A percentile compares a stretch with the other conserved stretches of the same genome.
Conservation (phyloP, 495 filamentous ascomycete species). For the Aspergillus saccharolyticus region DNA sequence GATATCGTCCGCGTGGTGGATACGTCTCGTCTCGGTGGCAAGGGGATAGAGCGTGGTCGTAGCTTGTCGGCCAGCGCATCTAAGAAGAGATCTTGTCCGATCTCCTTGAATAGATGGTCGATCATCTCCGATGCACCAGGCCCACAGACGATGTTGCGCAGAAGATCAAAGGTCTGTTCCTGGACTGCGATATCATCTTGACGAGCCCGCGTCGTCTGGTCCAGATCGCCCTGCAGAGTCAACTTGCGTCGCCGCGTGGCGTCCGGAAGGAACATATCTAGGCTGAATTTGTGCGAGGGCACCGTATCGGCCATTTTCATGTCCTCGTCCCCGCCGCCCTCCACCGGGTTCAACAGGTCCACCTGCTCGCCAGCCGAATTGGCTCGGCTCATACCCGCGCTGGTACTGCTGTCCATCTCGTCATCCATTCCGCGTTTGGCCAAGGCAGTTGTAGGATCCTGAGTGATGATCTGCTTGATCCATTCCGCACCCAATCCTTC, state of each 20-base stretch:
- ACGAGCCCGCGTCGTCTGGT: constrained; percentile 49
- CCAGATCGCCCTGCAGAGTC: constrained; percentile 44
- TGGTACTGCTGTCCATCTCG: constrained; percentile 31
- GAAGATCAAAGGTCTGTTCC: constrained; percentile 80
- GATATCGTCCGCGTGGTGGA: constrained; percentile 25
- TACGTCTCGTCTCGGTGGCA: constrained; percentile 35
- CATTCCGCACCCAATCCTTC: constrained; percentile 72
- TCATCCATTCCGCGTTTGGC: constrained; percentile 33
- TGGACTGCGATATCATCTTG: constrained; percentile 81
- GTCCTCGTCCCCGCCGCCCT: constrained; percentile 60
- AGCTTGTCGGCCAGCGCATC: constrained; percentile 71
- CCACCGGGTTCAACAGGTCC: constrained; percentile 57
- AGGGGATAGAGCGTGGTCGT: constrained; percentile 44
- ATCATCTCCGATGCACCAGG: constrained; percentile 68
- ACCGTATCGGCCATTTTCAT: constrained; percentile 55
- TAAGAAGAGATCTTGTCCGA: constrained; percentile 74
- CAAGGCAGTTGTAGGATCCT: constrained; percentile 33
- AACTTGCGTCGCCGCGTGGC: constrained; percentile 41
- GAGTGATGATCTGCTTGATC: constrained; percentile 69
- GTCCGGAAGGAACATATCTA: constrained; percentile 40
- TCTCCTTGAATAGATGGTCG: constrained; percentile 67
- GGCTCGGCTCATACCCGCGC: constrained; percentile 53
- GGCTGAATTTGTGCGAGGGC: constrained; percentile 38
- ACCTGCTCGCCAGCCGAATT: constrained; percentile 64
- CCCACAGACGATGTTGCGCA: constrained; percentile 83